A percentile compares a stretch with the other conserved stretches of the same genome.
Conservation (phyloP, 306 rosid species). For the Chamaecrista fasciculata region DNA sequence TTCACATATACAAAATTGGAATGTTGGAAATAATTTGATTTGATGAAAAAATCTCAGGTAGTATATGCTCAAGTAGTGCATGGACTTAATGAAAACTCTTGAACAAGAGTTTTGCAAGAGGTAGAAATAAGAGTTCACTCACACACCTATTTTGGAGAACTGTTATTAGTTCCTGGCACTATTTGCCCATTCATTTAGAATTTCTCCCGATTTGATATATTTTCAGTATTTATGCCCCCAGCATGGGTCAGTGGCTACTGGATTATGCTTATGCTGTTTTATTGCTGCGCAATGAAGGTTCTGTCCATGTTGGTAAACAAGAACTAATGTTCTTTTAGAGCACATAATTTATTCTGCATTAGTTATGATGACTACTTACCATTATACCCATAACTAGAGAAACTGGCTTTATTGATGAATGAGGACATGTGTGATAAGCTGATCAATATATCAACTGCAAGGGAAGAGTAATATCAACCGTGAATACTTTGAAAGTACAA, state of each 20-base stretch:
- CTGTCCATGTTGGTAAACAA: not conserved
- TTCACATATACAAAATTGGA: not conserved
- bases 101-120: no score
- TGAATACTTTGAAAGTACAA: not conserved
- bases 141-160: no score
- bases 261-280: slow-evolving; percentile 19
- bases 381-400: not conserved
- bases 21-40: not conserved
- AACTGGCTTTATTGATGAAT: not conserved
- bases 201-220: no score
- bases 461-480: not conserved
- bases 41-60: no score
- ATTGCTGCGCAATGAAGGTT: not conserved
- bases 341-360: slow-evolving; percentile 27
- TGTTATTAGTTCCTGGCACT: no score
- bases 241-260: not conserved
- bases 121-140: no score
- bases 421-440: not conserved
- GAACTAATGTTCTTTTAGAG: not conserved
- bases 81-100: no score
- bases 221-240: slow-evolving; percentile 10
- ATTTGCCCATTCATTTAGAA: no score
- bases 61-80: no score
- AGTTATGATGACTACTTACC: not conserved
- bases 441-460: not conserved